Conservation (phyloP, 1,284 basidiomycete genomes). For the Agaricales sp. region DNA sequence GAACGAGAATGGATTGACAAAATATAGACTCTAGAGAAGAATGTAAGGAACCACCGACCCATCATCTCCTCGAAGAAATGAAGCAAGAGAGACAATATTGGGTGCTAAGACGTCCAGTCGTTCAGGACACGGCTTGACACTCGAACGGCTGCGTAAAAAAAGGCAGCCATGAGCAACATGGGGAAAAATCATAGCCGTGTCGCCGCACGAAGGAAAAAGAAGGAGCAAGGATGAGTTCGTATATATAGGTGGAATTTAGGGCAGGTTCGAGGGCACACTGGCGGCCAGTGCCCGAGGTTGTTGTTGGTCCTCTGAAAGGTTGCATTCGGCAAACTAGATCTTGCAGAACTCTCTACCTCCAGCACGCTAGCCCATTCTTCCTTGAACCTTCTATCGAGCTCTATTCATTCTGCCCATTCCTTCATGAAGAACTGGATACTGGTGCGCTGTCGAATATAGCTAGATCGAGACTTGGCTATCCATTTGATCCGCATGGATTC, state of each 20-base stretch:
- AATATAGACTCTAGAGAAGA: background rate
- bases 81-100: slow-evolving; percentile 36
- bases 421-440: no score
- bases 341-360: background rate
- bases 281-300: background rate
- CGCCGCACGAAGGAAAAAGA: slow-evolving; percentile 55
- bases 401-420: no score
- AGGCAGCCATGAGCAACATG: slow-evolving; percentile 77
- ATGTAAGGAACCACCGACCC: slow-evolving; percentile 63
- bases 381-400: background rate
- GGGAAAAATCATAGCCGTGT: slow-evolving; percentile 61
- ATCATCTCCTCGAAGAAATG: slow-evolving; percentile 33
- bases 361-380: background rate
- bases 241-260: slow-evolving; percentile 13
- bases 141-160: slow-evolving; percentile 63
- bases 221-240: slow-evolving; percentile 14
- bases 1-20: background rate
- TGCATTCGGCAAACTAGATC: background rate
- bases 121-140: slow-evolving; percentile 77
- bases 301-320: no score
- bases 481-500: background rate
- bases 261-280: slow-evolving; percentile 5
- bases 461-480: background rate
- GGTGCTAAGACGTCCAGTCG: slow-evolving; percentile 73
- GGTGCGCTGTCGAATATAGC: background rate